Base-by-base conservation (phyloP, 2,329 filamentous ascomycete species). In the Alternaria brassicicola region DNA sequence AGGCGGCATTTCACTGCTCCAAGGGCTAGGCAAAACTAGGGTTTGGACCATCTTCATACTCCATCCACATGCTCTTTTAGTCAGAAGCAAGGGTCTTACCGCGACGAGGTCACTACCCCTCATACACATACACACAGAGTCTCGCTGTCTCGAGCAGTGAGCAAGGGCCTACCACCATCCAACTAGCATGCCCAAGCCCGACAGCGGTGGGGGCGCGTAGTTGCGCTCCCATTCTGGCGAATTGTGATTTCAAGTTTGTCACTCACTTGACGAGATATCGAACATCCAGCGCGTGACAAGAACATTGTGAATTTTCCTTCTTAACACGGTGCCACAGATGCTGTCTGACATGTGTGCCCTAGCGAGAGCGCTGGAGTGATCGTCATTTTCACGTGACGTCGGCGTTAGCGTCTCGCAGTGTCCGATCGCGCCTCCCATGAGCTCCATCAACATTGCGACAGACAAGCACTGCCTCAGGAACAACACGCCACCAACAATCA, bases 371-470 rank as follows among this genome's bases (percentile, higher is more conserved):
- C 36, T 43, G 21, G 30, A 28, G 53, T 60, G 36, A 61, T 59
- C 30, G 42, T 39, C 33, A 6, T 10, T 2, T 7, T 54, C 67
- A 67, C 66, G 67, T 63, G 61, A 64, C 35, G 50, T 66, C 65
- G 67, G 71, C 63, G 65, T 67, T 69, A 62, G 66, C 67, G 57
- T 43, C 23, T 42, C 49, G 13, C 39, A 53, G 42, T 50, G 47
- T 64, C 43, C 67, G 67, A 64, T 62, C 58, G 64, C 64, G 65
- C 62, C 65, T 66, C 65, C 65, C 57, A 65, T 56, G 66, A 72
- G 69, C 66, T 68, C 61, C 68, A 60, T 64, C 64, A 65, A 63
- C 66, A 67, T 58, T 61, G 61, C 64, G 63, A 61, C 63, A 60
- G 57, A 58, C 65, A 61, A 63, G 63, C 59, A 66, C 48, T 51